Conservation (phyloP, 2,329 filamentous ascomycete species). For the Phaeophleospora eucalypticola region DNA sequence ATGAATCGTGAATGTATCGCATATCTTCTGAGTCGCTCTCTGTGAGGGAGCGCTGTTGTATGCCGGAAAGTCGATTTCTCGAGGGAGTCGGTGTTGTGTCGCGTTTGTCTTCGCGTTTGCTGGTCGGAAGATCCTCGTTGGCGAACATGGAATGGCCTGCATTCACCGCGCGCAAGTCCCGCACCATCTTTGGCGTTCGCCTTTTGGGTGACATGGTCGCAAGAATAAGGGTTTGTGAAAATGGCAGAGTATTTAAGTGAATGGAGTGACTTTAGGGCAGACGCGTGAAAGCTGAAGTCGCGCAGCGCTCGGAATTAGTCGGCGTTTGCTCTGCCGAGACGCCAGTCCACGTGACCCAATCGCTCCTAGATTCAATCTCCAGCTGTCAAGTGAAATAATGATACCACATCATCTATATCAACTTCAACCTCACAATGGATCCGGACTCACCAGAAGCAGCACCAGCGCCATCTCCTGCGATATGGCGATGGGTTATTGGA, state of each 20-base stretch:
- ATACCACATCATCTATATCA: not conserved
- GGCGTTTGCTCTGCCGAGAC: not conserved
- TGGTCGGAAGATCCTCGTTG: not conserved
- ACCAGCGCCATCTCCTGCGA: slow-evolving; percentile 32
- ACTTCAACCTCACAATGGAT: slow-evolving; percentile 26
- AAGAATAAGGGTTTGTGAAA: too few relatives aligned
- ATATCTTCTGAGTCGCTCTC: not conserved
- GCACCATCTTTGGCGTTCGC: not conserved
- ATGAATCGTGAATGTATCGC: not conserved
- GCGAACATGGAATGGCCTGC: not conserved
- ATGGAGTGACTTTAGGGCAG: too few relatives aligned
- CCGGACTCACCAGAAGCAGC: slow-evolving; percentile 23
- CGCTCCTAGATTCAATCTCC: too few relatives aligned
- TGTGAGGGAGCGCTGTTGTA: not conserved
- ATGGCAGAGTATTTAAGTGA: too few relatives aligned
- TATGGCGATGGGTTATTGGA: slow-evolving; percentile 79
- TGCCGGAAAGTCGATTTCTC: not conserved
- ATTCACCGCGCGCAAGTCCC: not conserved
- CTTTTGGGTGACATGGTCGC: not conserved
- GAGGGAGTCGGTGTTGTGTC: not conserved
- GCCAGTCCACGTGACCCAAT: not conserved
- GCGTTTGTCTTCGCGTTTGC: not conserved
- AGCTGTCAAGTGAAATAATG: too few relatives aligned
- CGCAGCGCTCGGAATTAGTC: too few relatives aligned
- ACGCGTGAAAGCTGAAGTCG: not conserved